phyloP scores from a whole-genome alignment of 2,329 filamentous ascomycete genomes.

The Pestalotiopsis fici region DNA sequence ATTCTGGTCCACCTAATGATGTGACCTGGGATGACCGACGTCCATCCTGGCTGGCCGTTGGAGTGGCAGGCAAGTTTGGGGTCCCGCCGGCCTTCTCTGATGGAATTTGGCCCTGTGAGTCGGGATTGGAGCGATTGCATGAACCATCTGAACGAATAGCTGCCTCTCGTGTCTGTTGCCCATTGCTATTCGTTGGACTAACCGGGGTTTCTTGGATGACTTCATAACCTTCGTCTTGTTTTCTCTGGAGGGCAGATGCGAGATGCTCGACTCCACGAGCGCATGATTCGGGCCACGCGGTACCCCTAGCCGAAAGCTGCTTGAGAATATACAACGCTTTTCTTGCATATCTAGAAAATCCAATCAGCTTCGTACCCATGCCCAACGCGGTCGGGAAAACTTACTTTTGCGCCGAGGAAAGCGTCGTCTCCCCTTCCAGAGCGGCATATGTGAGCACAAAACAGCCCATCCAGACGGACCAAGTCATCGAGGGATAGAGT shows the following conservation, averaged over 20 bases:
- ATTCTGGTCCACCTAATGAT: neutral
- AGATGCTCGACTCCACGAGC: constrained; percentile 15
- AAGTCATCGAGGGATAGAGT: constrained; percentile 20
- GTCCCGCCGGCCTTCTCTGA: neutral
- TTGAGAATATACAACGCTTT: constrained; percentile 14
- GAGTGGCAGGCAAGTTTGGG: neutral
- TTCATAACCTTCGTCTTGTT: constrained; percentile 3
- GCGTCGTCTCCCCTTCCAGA: constrained; percentile 16
- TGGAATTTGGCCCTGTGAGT: neutral
- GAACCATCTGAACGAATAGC: neutral
- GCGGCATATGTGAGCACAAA: constrained; percentile 19
- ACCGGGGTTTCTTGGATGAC: neutral
- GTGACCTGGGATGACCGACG: neutral
- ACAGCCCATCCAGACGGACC: constrained; percentile 22
- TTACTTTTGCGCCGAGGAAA: constrained; percentile 15
- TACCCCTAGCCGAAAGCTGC: constrained; percentile 15
- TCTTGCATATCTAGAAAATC: constrained; percentile 14
- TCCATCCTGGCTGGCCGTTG: neutral
- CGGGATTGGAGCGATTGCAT: neutral
- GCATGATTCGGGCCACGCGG: constrained; percentile 18
- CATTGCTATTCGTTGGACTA: neutral
- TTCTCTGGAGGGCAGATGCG: constrained; percentile 11
- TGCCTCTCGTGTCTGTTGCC: neutral
- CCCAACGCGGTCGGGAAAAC: neutral
- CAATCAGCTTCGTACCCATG: neutral